phyloP scores from a whole-genome alignment of 108 stramenopile genomes.

The Cyclostephanos invisitatus region DNA sequence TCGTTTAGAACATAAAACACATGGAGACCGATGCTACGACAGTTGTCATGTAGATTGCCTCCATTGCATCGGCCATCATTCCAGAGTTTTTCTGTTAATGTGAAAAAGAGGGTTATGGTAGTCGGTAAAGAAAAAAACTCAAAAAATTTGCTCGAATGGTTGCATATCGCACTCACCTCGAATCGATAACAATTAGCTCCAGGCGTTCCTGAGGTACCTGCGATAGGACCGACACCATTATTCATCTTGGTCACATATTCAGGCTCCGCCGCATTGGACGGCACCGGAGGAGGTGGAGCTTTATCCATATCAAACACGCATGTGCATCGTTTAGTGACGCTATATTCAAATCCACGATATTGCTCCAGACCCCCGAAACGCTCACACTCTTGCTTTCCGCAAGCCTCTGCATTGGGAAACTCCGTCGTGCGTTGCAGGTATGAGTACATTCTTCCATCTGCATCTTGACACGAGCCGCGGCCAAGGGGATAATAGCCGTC shows the following conservation, averaged over 20 bases:
- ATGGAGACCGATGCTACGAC: background rate
- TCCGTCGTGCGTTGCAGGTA: conserved; percentile 36
- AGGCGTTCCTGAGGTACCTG: conserved; percentile 27
- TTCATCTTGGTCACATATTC: conserved; percentile 33
- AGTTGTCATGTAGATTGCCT: conserved; percentile 5
- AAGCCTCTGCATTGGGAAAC: conserved; percentile 35
- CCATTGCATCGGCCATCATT: background rate
- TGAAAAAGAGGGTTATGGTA: background rate
- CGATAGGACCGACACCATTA: conserved; percentile 18
- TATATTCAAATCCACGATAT: conserved; percentile 46
- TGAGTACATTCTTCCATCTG: conserved; percentile 31
- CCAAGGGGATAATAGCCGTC: conserved; percentile 33
- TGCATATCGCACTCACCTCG: background rate
- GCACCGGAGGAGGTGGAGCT: conserved; percentile 28
- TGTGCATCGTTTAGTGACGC: conserved; percentile 39
- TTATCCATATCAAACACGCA: conserved; percentile 42
- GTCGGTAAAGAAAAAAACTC: background rate
- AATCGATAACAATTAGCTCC: conserved; percentile 32
- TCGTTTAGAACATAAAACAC: background rate
- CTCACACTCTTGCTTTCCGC: conserved; percentile 31
- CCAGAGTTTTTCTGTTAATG: conserved; percentile 9
- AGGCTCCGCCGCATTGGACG: conserved; percentile 11
- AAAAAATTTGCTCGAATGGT: background rate
- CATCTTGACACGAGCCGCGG: conserved; percentile 35
- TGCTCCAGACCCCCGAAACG: conserved; percentile 19